phyloP scores from a whole-genome alignment of 192 early-diverging fungal genomes.

The Coemansia erecta region DNA sequence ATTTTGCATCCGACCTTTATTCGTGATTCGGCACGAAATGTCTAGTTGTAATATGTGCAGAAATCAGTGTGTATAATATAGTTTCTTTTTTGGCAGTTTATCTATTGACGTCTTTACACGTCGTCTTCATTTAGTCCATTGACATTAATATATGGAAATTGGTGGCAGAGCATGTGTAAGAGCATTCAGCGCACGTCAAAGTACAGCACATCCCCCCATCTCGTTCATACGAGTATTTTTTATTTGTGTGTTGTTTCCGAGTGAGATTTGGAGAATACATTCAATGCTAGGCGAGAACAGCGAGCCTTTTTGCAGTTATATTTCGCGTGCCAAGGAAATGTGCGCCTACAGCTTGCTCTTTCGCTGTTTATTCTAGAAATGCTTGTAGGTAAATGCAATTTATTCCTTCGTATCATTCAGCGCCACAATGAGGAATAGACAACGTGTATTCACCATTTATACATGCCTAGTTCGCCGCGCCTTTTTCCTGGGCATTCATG shows the following conservation, averaged over 20 bases:
- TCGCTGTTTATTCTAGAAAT: too few relatives aligned
- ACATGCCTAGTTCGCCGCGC: too few relatives aligned
- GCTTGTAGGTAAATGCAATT: too few relatives aligned
- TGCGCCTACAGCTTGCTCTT: too few relatives aligned
- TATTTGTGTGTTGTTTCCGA: background rate
- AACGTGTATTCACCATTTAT: too few relatives aligned
- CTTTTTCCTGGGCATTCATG: constrained; percentile 2
- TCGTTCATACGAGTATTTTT: background rate
- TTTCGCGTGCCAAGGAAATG: too few relatives aligned
- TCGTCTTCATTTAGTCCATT: background rate
- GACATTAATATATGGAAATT: background rate
- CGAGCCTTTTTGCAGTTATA: too few relatives aligned
- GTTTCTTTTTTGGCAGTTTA: background rate
- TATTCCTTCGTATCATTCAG: too few relatives aligned
- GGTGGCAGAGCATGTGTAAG: background rate
- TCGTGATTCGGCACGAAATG: too few relatives aligned
- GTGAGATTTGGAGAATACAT: background rate
- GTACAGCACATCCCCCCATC: background rate
- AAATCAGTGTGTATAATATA: background rate
- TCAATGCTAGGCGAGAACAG: background rate
- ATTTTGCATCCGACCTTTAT: too few relatives aligned
- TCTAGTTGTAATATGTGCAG: background rate
- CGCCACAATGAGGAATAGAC: too few relatives aligned
- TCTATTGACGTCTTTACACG: background rate
- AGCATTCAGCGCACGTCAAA: background rate